These are phyloP conservation scores for Misopates orontium DNA, from an alignment of 257 asterid species.

Conservation along the genomic window DNA sequence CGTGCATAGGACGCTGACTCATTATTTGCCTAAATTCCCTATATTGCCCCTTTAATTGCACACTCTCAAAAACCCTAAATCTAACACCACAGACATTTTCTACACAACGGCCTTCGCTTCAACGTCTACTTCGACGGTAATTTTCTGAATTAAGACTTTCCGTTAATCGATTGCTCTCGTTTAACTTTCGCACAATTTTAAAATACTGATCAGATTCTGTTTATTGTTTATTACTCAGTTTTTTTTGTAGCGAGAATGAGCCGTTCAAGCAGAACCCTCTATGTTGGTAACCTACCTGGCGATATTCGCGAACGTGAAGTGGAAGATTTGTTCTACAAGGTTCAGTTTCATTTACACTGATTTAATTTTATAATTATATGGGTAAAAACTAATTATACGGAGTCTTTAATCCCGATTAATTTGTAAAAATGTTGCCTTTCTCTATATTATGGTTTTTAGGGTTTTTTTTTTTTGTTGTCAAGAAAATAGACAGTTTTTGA, in stretches of 20 bases:
- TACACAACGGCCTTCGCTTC: too few relatives aligned
- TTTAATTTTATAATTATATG: background rate
- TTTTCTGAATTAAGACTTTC: too few relatives aligned
- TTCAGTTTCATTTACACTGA: constrained; percentile 3
- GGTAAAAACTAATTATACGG: background rate
- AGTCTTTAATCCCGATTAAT: background rate
- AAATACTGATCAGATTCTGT: background rate
- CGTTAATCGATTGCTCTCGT: too few relatives aligned
- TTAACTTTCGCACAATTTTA: background rate
- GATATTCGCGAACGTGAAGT: constrained; percentile 97
- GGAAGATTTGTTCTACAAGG: constrained; percentile 96
- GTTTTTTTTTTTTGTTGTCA: background rate
- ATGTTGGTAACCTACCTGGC: constrained; percentile 98
- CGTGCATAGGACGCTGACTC: too few relatives aligned
- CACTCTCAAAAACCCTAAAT: too few relatives aligned
- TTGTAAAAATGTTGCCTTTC: too few relatives aligned
- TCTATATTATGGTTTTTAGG: background rate
- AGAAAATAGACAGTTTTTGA: background rate
- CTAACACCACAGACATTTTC: too few relatives aligned
- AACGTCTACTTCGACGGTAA: too few relatives aligned
- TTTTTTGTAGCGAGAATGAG: constrained; percentile 62
- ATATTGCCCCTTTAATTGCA: too few relatives aligned
- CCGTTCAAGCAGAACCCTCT: constrained; percentile 93
- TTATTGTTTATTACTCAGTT: background rate
- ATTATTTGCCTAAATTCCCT: too few relatives aligned